Conservation (phyloP, 2,329 filamentous ascomycete genomes). For the Fusarium algeriense region DNA sequence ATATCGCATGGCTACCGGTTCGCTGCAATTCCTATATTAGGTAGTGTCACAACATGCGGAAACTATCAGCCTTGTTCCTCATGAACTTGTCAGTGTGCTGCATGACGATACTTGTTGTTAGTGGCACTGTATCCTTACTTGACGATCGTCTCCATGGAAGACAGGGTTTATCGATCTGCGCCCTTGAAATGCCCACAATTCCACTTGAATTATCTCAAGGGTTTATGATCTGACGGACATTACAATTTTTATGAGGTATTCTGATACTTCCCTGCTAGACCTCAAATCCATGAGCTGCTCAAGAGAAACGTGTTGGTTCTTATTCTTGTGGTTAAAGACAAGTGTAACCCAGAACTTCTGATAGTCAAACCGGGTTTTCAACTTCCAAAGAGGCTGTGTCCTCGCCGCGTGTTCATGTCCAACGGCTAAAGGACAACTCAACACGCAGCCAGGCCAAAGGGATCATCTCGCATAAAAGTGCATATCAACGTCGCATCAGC, state of each 20-base stretch:
- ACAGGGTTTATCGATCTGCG: slow-evolving; percentile 14
- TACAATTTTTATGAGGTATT: neutral
- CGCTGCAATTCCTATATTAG: slow-evolving; percentile 45
- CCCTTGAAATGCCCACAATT: slow-evolving; percentile 11
- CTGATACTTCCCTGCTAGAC: neutral
- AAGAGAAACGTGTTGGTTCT: slow-evolving; percentile 11
- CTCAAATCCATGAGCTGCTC: neutral
- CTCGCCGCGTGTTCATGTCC: slow-evolving; percentile 31
- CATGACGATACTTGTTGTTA: neutral
- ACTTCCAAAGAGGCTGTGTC: slow-evolving; percentile 25
- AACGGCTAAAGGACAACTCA: slow-evolving; percentile 33
- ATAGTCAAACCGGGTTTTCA: slow-evolving; percentile 4
- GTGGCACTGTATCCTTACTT: slow-evolving; percentile 20
- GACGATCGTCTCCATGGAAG: slow-evolving; percentile 12
- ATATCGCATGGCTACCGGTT: slow-evolving; percentile 34
- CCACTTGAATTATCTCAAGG: neutral
- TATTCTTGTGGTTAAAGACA: neutral
- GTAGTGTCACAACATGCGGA: slow-evolving; percentile 32
- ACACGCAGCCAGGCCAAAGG: slow-evolving; percentile 3
- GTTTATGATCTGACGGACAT: neutral
- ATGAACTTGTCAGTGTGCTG: neutral
- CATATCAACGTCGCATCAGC: slow-evolving; percentile 27
- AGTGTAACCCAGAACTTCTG: slow-evolving; percentile 16
- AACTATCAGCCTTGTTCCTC: slow-evolving; percentile 30
- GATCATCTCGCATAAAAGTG: slow-evolving; percentile 30